phyloP scores from a whole-genome alignment of 768 basidiomycete species.

The Collybia nuda region DNA sequence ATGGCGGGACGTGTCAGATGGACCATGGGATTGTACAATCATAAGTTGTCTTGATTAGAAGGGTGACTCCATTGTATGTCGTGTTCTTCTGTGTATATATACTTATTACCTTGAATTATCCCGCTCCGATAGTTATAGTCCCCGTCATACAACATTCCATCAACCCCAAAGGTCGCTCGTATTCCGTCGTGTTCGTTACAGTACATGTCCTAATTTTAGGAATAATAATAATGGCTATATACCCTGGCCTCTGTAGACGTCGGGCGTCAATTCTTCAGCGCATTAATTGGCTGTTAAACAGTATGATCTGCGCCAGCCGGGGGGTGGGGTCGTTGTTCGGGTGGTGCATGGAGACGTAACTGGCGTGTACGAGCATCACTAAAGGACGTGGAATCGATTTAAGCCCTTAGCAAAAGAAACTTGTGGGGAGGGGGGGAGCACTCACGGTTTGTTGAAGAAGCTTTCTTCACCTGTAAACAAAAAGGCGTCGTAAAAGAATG shows the following conservation, averaged over 20 bases:
- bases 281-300: background rate
- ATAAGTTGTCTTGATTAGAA: background rate
- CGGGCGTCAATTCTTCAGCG: background rate
- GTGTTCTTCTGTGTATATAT: background rate
- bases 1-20: background rate
- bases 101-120: too few relatives aligned
- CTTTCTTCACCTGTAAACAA: conserved; percentile 59
- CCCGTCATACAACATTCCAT: too few relatives aligned
- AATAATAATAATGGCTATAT: too few relatives aligned
- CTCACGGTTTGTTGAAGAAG: conserved; percentile 52
- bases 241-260: too few relatives aligned
- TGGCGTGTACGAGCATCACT: conserved; percentile 11
- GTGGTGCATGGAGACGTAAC: conserved; percentile 6
- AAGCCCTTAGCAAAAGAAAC: background rate
- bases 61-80: background rate
- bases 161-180: too few relatives aligned
- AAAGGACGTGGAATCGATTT: background rate
- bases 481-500: conserved; percentile 56
- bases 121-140: too few relatives aligned
- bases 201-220: too few relatives aligned
- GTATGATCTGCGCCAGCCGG: conserved; percentile 11
- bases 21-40: too few relatives aligned
- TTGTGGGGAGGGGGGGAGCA: conserved; percentile 1
- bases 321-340: conserved; percentile 5
- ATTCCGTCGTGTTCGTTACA: too few relatives aligned